These are phyloP conservation scores for Miscanthus sacchariflorus DNA, from an alignment of 202 grass and related monocot genomes.

Conservation along the genomic window DNA sequence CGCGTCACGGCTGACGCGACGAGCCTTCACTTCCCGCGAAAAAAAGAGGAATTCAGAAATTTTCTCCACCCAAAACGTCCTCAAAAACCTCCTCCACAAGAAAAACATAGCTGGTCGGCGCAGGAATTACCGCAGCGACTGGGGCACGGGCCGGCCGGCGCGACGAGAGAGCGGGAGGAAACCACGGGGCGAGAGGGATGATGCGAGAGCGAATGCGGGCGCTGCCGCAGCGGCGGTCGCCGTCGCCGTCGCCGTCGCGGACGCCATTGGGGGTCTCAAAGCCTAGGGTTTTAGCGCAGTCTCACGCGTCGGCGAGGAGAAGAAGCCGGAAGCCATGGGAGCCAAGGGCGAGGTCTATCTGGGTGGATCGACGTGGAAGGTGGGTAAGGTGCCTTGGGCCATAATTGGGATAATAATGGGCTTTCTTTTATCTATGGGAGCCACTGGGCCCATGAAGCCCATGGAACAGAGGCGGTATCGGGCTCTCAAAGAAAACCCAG, in stretches of 20 bases:
- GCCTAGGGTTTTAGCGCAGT: slow-evolving; percentile 52
- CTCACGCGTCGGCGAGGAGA: slow-evolving; percentile 40
- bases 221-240: background rate
- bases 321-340: slow-evolving; percentile 36
- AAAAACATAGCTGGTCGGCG: background rate
- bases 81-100: background rate
- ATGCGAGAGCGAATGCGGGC: slow-evolving; percentile 31
- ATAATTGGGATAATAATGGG: too few species aligned
- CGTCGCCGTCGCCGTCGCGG: slow-evolving; percentile 38
- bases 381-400: slow-evolving; percentile 32
- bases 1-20: slow-evolving; percentile 28
- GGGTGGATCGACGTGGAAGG: slow-evolving; percentile 48
- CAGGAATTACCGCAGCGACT: slow-evolving; percentile 46
- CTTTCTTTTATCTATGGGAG: background rate
- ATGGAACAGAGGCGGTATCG: slow-evolving; percentile 6
- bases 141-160: slow-evolving; percentile 30
- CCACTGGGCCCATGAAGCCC: background rate
- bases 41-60: slow-evolving; percentile 34
- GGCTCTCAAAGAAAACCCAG: background rate
- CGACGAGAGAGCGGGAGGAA: slow-evolving; percentile 46
- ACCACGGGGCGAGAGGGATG: slow-evolving; percentile 24
- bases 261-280: background rate
- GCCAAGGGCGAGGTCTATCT: slow-evolving; percentile 34
- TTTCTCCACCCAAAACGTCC: background rate
- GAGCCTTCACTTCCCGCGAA: slow-evolving; percentile 35